phyloP scores from a whole-genome alignment of 345 rosid genomes.

The Turnera subulata region DNA sequence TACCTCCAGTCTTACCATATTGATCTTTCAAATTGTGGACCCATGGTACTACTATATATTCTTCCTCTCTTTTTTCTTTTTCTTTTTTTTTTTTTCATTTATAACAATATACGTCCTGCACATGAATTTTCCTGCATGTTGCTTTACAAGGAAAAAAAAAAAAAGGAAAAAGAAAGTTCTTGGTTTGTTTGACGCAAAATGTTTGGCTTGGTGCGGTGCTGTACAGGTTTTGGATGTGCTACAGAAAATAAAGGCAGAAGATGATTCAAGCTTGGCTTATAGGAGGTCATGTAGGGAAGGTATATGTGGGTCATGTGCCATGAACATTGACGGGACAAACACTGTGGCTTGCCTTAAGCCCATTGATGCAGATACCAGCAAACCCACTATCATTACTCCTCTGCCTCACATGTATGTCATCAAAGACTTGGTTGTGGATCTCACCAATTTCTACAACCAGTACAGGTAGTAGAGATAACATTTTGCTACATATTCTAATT shows the following conservation, averaged over 20 bases:
- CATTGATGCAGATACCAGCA: constrained; percentile 38
- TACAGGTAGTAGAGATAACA: constrained; percentile 36
- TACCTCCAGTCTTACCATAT: constrained; percentile 53
- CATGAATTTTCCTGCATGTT: neutral
- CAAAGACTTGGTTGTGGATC: constrained; percentile 61
- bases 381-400: constrained; percentile 53
- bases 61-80: neutral
- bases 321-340: constrained; percentile 66
- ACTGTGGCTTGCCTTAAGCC: constrained; percentile 70
- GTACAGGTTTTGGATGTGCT: constrained; percentile 62
- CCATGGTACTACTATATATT: constrained; percentile 24
- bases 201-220: too few species aligned
- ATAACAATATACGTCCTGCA: neutral
- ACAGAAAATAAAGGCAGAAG: constrained; percentile 68
- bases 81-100: too few species aligned
- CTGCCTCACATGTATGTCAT: constrained; percentile 65
- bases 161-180: too few species aligned
- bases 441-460: constrained; percentile 63
- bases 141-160: too few species aligned
- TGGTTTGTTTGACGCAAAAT: too few species aligned
- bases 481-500: neutral
- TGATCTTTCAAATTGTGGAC: constrained; percentile 56
- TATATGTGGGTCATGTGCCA: constrained; percentile 67
- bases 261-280: constrained; percentile 51
- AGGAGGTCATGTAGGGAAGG: constrained; percentile 76